These are phyloP conservation scores for Aspergillus tubingensis DNA, from an alignment of 2,329 filamentous ascomycete species.

Conservation along the genomic window DNA sequence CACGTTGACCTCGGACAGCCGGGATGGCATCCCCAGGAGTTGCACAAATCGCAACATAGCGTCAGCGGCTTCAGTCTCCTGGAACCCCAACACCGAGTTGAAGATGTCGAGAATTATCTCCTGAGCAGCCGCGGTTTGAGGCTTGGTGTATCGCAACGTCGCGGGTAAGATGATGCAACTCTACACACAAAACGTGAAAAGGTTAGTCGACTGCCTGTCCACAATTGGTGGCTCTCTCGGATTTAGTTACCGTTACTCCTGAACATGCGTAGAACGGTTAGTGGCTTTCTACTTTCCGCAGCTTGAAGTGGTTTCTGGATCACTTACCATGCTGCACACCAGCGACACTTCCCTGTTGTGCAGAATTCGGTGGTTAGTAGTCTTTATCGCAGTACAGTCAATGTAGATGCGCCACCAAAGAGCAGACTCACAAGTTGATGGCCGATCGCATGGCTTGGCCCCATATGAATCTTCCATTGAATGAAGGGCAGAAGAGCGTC, in stretches of 20 bases:
- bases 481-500: slow-evolving; percentile 1
- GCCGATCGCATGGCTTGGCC: slow-evolving; percentile 2
- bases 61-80: slow-evolving; percentile 1
- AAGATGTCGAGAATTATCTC: not conserved
- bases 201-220: not conserved
- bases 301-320: too few species aligned
- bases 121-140: not conserved
- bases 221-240: not conserved
- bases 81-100: slow-evolving; percentile 1
- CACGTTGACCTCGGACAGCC: slow-evolving; percentile 5
- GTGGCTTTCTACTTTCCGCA: not conserved
- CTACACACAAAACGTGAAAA: not conserved
- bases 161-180: slow-evolving; percentile 5
- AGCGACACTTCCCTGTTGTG: not conserved
- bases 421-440: slow-evolving; percentile 3
- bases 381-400: not conserved
- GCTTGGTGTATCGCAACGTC: not conserved
- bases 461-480: slow-evolving; percentile 6
- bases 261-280: not conserved
- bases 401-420: too few species aligned
- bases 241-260: slow-evolving; percentile 3
- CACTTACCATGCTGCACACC: slow-evolving; percentile 8
- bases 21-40: slow-evolving; percentile 4
- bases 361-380: not conserved
- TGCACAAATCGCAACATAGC: not conserved